These are phyloP conservation scores for Naematelia encephala DNA, from an alignment of 768 basidiomycete genomes.

Conservation along the genomic window DNA sequence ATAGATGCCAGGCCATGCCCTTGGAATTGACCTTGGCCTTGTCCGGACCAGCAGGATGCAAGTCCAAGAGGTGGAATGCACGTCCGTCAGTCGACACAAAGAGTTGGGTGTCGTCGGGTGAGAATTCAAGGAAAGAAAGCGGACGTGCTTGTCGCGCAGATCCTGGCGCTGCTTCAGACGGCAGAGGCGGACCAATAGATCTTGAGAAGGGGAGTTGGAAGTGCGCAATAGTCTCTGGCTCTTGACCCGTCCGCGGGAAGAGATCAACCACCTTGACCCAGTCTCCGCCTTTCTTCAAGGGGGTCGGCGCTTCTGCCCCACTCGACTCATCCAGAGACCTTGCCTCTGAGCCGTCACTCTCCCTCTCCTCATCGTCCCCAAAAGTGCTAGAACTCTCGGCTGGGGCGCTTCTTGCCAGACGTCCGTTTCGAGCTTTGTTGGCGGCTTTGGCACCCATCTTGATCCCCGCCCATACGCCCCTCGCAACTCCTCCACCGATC, in stretches of 20 bases:
- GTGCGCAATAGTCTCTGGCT: conserved; percentile 25
- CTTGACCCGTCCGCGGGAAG: conserved; percentile 4
- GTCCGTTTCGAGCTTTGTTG: conserved; percentile 17
- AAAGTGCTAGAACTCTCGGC: conserved; percentile 15
- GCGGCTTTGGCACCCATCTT: conserved; percentile 43
- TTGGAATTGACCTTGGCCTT: conserved; percentile 8
- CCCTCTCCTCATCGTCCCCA: conserved; percentile 16
- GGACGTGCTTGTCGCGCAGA: not conserved
- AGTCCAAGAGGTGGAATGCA: conserved; percentile 33
- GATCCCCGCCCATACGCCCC: conserved; percentile 46
- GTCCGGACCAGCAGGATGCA: conserved; percentile 24
- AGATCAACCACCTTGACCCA: conserved; percentile 45
- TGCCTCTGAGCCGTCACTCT: conserved; percentile 13
- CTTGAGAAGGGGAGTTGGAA: conserved; percentile 32
- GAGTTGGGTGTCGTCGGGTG: conserved; percentile 30
- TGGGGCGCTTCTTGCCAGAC: conserved; percentile 38
- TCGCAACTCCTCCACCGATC: conserved; percentile 40
- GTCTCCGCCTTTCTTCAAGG: conserved; percentile 9
- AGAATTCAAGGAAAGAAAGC: conserved; percentile 30
- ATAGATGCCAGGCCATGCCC: conserved; percentile 57
- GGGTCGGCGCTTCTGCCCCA: conserved; percentile 5
- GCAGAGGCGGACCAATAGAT: conserved; percentile 3
- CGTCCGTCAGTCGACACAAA: conserved; percentile 35
- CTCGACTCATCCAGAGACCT: conserved; percentile 19
- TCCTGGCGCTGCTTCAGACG: not conserved